Evolutionary conservation across 208 protist genomes (phyloP), one percentile per base, ranked within the genome.

Genomic region (Herpetomonas samuelpessoai): DNA sequence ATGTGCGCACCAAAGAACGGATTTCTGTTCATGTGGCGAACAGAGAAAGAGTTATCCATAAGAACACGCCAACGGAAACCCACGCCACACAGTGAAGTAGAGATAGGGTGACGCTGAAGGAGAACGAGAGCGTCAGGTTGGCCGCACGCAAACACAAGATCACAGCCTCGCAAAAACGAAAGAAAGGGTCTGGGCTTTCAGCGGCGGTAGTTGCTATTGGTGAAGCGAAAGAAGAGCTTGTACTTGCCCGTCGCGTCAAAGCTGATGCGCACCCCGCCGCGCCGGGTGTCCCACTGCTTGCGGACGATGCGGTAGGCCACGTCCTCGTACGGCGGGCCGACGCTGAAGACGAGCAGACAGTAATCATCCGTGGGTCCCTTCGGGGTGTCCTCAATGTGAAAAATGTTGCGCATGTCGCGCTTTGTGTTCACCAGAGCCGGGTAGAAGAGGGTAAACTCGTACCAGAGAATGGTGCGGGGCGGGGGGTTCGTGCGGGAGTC

Each of bases 371-470:
- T 84, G 9, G 70, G 71, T 0, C 90, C 88, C 35, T 69, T 78
- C 10, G 72, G 63, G 22, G 82, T 83, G 25, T 88, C 71, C 46
- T 97, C 86, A 35, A 98, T 79, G 58, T 65, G 91, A 73, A 96
- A 99, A 54, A 98, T 83, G 28, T 91, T 68, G 0, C 82, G 69
- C 72, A 93, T 95, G 71, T 99, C 97, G 18, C 71, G 71, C 71
- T 88, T 90, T 35, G 84, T 92, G 58, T 91, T 81, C 18, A 98
- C 97, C 0, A 99, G 84, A 56, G 98, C 96, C 2, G 97, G 98
- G 75, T 99, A 99, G 82, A 99, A 99, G 35, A 99, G 91, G 54
- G 99, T 99, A 80, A 99, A 99, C 81, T 99, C 99, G 85, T 99
- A 99, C 69, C 98, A 99, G 69, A 98, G 81, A 25, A 99, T 96